A percentile compares a stretch with the other conserved stretches of the same genome.
These are phyloP conservation scores for Backusella australiensis DNA, from an alignment of 192 early-diverging fungal species.

Conservation along the genomic window DNA sequence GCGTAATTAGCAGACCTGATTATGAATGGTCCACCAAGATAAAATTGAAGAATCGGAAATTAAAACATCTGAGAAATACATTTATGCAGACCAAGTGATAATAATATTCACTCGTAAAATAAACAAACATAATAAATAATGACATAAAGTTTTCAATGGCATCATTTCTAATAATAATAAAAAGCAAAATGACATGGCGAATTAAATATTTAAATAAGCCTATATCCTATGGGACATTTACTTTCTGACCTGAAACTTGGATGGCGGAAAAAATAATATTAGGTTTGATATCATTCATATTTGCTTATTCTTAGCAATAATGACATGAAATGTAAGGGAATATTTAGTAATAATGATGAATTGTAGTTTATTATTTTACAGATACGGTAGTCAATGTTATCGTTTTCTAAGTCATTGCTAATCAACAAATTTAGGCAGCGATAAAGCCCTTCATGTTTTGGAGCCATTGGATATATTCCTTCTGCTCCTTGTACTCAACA, in stretches of 20 bases:
- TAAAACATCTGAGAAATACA: background rate
- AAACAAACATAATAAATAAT: background rate
- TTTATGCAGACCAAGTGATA: background rate
- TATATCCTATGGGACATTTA: background rate
- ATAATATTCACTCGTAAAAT: background rate
- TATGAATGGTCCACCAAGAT: background rate
- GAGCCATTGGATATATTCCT: slow-evolving; percentile 90
- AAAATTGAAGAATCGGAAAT: background rate
- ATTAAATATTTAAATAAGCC: background rate
- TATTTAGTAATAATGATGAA: background rate
- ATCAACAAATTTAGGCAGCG: slow-evolving; percentile 32
- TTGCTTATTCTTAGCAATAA: background rate
- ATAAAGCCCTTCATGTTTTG: slow-evolving; percentile 78
- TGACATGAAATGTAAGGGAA: background rate
- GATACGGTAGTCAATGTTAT: background rate
- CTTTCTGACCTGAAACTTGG: background rate
- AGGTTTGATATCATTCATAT: background rate
- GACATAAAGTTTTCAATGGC: background rate
- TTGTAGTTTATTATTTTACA: slow-evolving; percentile 10
- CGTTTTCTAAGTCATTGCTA: background rate
- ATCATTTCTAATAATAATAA: background rate
- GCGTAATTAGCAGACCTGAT: background rate
- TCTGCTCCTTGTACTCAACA: slow-evolving; percentile 93
- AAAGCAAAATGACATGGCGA: background rate
- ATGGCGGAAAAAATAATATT: background rate